Evolutionary conservation across 1,139 yeast species (phyloP), one percentile per base, ranked within the genome.

Genomic region (Oligophagozyma castellii): DNA sequence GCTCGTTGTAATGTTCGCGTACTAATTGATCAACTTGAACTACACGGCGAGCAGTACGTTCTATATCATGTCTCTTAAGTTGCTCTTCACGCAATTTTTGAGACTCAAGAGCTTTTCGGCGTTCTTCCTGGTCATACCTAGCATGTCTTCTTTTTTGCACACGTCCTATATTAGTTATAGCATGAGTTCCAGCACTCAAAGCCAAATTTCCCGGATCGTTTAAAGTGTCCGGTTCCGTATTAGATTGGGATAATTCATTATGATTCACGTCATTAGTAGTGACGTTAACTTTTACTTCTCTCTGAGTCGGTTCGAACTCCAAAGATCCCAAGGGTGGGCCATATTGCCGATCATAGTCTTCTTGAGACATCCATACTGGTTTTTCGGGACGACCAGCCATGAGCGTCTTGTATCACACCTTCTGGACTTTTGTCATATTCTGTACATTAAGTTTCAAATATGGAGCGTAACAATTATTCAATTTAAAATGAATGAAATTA

Each of bases 1-100:
- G 66, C 41, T 79, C 78, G 53, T 89, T 89, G 51, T 89, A 89
- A 54, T 84, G 95, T 28, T 69, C 63, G 35, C 89, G 61, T 16
- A 89, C 93, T 34, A 79, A 67, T 28, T 68, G 67, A 44, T 77
- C 55, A 31, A 53, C 51, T 34, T 48, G 50, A 16, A 46, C 43
- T 1, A 44, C 40, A 22, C 42, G 39, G 26, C 44, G 43, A 5
- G 51, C 52, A 7, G 46, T 53, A 35, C 49, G 39, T 24, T 50
- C 51, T 23, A 55, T 46, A 23, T 53, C 55, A 30, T 47, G 48
- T 25, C 40, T 40, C 37, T 49, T 51, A 25, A 47, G 35, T 26
- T 51, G 56, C 22, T 53, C 54, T 22, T 59, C 56, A 28, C 57
- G 39, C 29, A 47, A 23, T 30, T 40, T 40, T 30, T 49, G 42